Conservation (phyloP, 2,329 filamentous ascomycete genomes). For the Fusarium sp. region DNA sequence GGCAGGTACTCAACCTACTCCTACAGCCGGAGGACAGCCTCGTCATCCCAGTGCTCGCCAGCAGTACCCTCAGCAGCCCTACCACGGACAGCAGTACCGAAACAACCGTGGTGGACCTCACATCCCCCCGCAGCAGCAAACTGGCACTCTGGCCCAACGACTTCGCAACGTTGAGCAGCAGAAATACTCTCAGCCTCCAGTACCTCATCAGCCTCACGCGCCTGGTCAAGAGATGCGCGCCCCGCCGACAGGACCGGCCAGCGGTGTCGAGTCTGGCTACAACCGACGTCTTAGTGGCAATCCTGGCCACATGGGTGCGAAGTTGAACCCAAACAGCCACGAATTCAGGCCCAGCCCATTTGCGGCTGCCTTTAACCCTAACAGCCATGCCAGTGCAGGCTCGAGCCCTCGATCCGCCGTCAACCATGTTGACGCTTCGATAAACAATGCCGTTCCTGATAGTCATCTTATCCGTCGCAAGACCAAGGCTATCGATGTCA, state of each 20-base stretch:
- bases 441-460: constrained; percentile 37
- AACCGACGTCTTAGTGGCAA: constrained; percentile 67
- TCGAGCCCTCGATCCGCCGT: constrained; percentile 79
- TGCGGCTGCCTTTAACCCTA: constrained; percentile 86
- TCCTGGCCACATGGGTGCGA: constrained; percentile 67
- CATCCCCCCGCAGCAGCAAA: constrained; percentile 57
- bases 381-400: constrained; percentile 72
- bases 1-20: constrained; percentile 52
- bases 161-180: constrained; percentile 68
- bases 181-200: constrained; percentile 61
- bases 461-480: constrained; percentile 77
- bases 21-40: constrained; percentile 51
- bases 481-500: constrained; percentile 78
- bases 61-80: constrained; percentile 62
- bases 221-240: constrained; percentile 76
- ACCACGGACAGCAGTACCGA: constrained; percentile 64
- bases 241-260: constrained; percentile 81
- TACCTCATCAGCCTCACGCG: constrained; percentile 63
- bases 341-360: constrained; percentile 91
- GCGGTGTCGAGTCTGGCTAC: constrained; percentile 67
- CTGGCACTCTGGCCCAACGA: constrained; percentile 65
- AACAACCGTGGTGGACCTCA: constrained; percentile 63
- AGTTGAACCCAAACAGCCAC: constrained; percentile 75
- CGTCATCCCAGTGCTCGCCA: constrained; percentile 66
- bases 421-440: constrained; percentile 61